Base-by-base conservation (phyloP, 1,284 basidiomycete genomes). In the Xerocomus amazonicus region DNA sequence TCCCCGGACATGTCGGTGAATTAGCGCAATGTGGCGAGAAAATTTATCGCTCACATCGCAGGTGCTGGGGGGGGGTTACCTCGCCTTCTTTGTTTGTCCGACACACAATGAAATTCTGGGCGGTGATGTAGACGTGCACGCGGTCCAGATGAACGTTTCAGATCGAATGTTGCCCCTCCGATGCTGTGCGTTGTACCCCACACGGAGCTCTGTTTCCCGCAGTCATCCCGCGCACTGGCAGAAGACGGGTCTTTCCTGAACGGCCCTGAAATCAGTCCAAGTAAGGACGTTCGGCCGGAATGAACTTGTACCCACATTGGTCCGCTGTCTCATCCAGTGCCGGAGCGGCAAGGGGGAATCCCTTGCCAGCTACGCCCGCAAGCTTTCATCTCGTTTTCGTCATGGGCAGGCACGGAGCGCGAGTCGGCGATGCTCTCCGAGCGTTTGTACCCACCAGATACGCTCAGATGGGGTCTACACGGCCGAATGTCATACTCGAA, bases 171-270 rank as follows among this genome's bases (percentile, higher is more conserved):
- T 59, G 58, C 17, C 55, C 63, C 34, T 59, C 54, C 10, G 51
- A 56, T 9, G 47, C 64, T 14, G 46, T 51, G 46, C 51, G 16
- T 65, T 67, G 9, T 59, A 56, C 52, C 34, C 51, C 35, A 32
- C 61, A 35, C 48, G 51, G 16, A 63, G 61, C 48, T 65, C 68
- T 5, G 19, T 76, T 75, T 64, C 76, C 76, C 3, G 62, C 75
- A n/a, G 70, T 73, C 65, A 9, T 61, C 75, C 28, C 74, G 77
- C 52, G 65, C 65, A 1, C 58, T 74, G 41, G 64, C 70, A 8
- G 65, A 71, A 1, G 73, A 74, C 57, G 53, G 61, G 43, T 69
- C 73, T 54, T 68, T 77, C n/a, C 60, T 73, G 38, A 55, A 70
- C 31, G 56, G 58, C 14, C 58, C 70, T 41, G 64, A 66, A 3